Evolutionary conservation across 1,284 basidiomycete genomes (phyloP), one percentile per base, ranked within the genome.

Genomic region (Ceratobasidium sp.): DNA sequence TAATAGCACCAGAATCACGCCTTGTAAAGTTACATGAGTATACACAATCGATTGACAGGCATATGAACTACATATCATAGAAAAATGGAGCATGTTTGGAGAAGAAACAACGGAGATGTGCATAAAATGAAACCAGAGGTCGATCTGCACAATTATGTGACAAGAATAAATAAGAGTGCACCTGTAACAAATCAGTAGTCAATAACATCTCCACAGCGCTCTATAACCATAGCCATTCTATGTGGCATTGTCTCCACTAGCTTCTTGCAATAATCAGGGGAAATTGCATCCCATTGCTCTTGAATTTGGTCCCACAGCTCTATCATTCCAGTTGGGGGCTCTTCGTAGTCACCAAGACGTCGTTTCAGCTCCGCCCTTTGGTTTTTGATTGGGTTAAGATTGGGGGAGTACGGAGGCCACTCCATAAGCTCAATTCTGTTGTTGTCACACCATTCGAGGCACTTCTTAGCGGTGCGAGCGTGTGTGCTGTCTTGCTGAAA

Each of bases 401-500:
- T 77, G 20, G 78, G 77, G 20, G 62, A 79, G 46, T 73, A 56
- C 20, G 78, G 33, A 2, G 77, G 77, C 78, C 78, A 79, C 20
- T 66, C 28, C 23, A 79, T 42, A 17, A 78, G 23, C 57, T 78
- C 59, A 7, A 79, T 68, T 23, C 69, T 46, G 59, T 74, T 28
- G 13, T 74, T 15, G 20, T 79, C 52, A 48, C 78, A 54, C 78
- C 69, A 78, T 13, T 74, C 66, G 5, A 71, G 61, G 40, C 66
- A 70, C 23, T 38, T 20, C 52, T 78, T 79, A 28, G 69, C 50
- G 28, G 62, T 69, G 62, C 75, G 64, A 20, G 59, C 46, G 28
- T 46, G 57, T 13, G 46, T 70, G 28, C 78, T 79, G 56, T 79
- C 77, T 40, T 78, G 79, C 61, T 79, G 77, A 71, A 78, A 69